phyloP scores from a whole-genome alignment of 192 early-diverging fungal species.

The Mortierella antarctica region DNA sequence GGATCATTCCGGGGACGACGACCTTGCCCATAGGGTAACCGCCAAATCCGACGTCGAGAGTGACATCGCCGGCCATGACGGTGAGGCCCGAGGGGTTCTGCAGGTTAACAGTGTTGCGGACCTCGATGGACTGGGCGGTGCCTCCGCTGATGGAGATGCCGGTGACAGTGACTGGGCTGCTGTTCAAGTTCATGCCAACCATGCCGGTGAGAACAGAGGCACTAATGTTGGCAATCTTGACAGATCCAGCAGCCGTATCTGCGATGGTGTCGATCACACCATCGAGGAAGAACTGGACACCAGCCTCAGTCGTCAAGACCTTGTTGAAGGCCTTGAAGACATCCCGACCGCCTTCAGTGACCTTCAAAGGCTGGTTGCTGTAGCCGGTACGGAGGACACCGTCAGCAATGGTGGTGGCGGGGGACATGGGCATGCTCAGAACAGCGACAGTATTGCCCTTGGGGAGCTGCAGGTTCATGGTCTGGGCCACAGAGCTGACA shows the following conservation, averaged over 20 bases:
- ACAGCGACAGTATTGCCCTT: constrained; percentile 39
- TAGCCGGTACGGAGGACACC: constrained; percentile 63
- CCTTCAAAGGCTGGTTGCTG: constrained; percentile 54
- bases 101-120: constrained; percentile 54
- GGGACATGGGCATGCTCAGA: constrained; percentile 37
- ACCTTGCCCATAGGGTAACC: constrained; percentile 54
- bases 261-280: constrained; percentile 65
- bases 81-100: constrained; percentile 66
- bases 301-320: constrained; percentile 56
- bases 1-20: constrained; percentile 49
- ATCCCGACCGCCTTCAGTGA: constrained; percentile 42
- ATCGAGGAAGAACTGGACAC: constrained; percentile 56
- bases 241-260: constrained; percentile 63
- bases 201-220: constrained; percentile 62
- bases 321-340: constrained; percentile 64
- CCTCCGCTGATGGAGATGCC: constrained; percentile 65
- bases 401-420: constrained; percentile 52
- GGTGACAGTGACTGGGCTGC: constrained; percentile 57
- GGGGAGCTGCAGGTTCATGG: constrained; percentile 58
- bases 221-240: constrained; percentile 62
- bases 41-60: constrained; percentile 50
- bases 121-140: constrained; percentile 52
- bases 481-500: constrained; percentile 63
- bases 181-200: constrained; percentile 66
- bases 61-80: constrained; percentile 59